Evolutionary conservation across 345 rosid species (phyloP), one percentile per base, ranked within the genome.

Genomic region (Camelina hispida): DNA sequence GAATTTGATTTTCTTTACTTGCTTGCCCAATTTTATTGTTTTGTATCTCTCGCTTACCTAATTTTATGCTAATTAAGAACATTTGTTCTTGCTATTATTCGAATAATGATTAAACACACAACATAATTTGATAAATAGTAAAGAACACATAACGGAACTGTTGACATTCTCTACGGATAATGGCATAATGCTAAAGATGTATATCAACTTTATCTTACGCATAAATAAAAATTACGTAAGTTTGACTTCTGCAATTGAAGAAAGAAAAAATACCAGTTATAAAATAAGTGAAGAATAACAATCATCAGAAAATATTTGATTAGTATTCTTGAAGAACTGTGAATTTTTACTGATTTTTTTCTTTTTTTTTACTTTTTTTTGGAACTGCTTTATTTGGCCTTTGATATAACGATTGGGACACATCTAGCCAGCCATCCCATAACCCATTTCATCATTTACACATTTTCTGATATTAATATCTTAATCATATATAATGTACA

Each of bases 351-450:
- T 47, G 34, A 66, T 28, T 34, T 6, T 34, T 34, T 34, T 30
- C 4, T 32, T 5, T 5, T 5, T 34, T 7, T 34, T 8, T 18
- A n/a, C n/a, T 28, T 40, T 30, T 28, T 40, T 13, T 74, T 50
- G n/a, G 61, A 50, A 59, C 37, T 74, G 52, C 44, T 50, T 75
- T 59, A 60, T 38, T 50, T 67, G 79, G 40, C 79, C 23, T 9
- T 60, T 75, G 68, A 60, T 38, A 62, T 35, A 51, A 51, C 68
- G 18, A 68, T 40, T 68, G 69, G 68, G 79, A 42, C 78, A 66
- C 0, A 34, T 28, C 30, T 28, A 43, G 47, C 15, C 22, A 46
- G 9, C 34, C 37, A 54, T 42, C 10, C 16, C 46, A 2, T 44
- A 48, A 61, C 34, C 53, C 64, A 69, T 58, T 70, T 56, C 23